Conservation (phyloP, 2,329 filamentous ascomycete species). For the Colletotrichum kahawae region DNA sequence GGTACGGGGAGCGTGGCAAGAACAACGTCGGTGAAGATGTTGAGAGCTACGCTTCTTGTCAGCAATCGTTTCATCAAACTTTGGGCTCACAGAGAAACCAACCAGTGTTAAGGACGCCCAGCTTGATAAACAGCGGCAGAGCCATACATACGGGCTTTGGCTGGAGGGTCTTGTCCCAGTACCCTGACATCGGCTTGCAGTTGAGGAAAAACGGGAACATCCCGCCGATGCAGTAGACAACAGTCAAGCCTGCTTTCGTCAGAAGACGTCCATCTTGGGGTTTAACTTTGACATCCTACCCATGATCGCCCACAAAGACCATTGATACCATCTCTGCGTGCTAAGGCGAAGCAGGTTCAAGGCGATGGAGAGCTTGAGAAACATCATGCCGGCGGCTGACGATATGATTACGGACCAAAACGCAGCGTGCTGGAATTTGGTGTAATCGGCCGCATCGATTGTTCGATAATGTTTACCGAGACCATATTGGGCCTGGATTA, state of each 20-base stretch:
- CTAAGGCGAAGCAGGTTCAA: slow-evolving; percentile 25
- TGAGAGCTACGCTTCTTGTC: slow-evolving; percentile 31
- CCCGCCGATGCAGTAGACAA: slow-evolving; percentile 24
- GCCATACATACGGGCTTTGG: slow-evolving; percentile 17
- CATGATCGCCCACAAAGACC: slow-evolving; percentile 25
- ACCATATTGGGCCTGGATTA: slow-evolving; percentile 48
- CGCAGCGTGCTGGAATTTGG: slow-evolving; percentile 41
- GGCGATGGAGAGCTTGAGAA: slow-evolving; percentile 28
- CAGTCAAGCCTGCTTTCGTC: slow-evolving; percentile 16
- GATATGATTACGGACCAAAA: slow-evolving; percentile 45
- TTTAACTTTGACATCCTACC: background rate
- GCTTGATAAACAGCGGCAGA: slow-evolving; percentile 30
- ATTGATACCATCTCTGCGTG: slow-evolving; percentile 28
- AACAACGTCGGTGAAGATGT: slow-evolving; percentile 46
- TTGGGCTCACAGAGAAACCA: background rate
- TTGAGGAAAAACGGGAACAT: slow-evolving; percentile 25
- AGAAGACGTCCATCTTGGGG: background rate
- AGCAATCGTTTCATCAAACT: background rate
- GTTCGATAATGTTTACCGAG: slow-evolving; percentile 49
- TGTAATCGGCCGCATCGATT: slow-evolving; percentile 35
- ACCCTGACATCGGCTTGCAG: slow-evolving; percentile 26
- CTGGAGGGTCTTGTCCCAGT: slow-evolving; percentile 21
- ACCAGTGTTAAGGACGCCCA: slow-evolving; percentile 43
- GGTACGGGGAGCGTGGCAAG: slow-evolving; percentile 46
- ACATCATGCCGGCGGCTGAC: slow-evolving; percentile 34